Percentiles rank a stretch among this genome's conserved stretches.
These are phyloP conservation scores for Botrytis porri DNA, from an alignment of 2,329 filamentous ascomycete genomes.

Conservation along the genomic window DNA sequence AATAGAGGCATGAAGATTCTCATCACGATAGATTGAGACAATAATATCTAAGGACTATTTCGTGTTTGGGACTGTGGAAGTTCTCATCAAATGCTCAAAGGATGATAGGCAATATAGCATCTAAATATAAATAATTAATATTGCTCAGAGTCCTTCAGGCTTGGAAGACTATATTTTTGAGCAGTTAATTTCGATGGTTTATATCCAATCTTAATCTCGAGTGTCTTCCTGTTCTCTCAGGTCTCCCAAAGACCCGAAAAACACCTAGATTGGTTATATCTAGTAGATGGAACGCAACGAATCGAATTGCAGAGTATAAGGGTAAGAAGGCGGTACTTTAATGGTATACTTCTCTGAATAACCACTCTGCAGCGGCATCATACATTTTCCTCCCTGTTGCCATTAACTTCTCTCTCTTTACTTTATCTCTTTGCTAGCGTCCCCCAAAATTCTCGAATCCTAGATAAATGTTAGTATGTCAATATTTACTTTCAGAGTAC, in stretches of 20 bases:
- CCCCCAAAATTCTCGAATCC: constrained; percentile 2
- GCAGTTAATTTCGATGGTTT: neutral
- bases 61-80: neutral
- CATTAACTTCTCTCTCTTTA: neutral
- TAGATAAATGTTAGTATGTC: neutral
- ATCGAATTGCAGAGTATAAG: too few relatives aligned
- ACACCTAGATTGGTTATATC: too few relatives aligned
- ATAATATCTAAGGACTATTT: neutral
- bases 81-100: neutral
- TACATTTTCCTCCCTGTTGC: constrained; percentile 10
- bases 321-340: neutral
- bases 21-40: neutral
- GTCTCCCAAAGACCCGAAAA: too few relatives aligned
- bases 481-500: neutral
- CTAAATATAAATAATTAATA: neutral
- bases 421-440: neutral
- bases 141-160: neutral
- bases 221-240: too few relatives aligned
- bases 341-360: constrained; percentile 16
- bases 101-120: neutral
- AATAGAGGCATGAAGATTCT: neutral
- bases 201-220: too few relatives aligned
- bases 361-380: constrained; percentile 16
- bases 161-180: neutral
- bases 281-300: neutral